These are phyloP conservation scores for Phoma sp. DNA, from an alignment of 2,329 filamentous ascomycete genomes.

Conservation along the genomic window DNA sequence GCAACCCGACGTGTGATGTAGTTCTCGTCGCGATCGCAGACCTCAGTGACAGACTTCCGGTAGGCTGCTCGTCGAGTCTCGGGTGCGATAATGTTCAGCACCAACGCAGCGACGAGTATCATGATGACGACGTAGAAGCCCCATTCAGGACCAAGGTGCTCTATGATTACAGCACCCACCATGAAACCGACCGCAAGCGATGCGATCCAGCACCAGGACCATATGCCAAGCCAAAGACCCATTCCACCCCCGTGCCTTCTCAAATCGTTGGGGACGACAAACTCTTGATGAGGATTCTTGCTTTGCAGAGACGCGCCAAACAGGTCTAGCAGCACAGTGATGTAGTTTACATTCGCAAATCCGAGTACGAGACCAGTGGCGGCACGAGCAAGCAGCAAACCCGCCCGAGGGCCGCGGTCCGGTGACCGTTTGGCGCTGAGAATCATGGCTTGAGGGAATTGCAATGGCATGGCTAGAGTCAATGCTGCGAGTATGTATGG, in stretches of 20 bases:
- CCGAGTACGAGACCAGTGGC: conserved; percentile 73
- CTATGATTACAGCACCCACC: conserved; percentile 72
- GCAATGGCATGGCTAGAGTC: conserved; percentile 71
- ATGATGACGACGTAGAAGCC: conserved; percentile 77
- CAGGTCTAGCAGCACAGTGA: conserved; percentile 73
- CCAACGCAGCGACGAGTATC: conserved; percentile 66
- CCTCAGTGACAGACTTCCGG: conserved; percentile 70
- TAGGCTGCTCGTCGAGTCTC: conserved; percentile 74
- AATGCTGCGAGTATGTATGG: conserved; percentile 75
- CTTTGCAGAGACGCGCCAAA: conserved; percentile 80
- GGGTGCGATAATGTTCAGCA: conserved; percentile 73
- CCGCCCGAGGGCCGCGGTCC: conserved; percentile 62
- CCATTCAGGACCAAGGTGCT: conserved; percentile 68
- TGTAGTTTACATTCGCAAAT: conserved; percentile 78
- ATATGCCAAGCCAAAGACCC: conserved; percentile 70
- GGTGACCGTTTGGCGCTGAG: conserved; percentile 64
- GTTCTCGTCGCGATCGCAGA: conserved; percentile 54
- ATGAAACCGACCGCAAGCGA: conserved; percentile 75
- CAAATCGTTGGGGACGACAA: conserved; percentile 70
- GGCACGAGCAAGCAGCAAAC: conserved; percentile 67
- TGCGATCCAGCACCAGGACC: conserved; percentile 77
- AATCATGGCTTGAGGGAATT: conserved; percentile 76
- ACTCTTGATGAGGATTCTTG: conserved; percentile 72
- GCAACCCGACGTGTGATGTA: conserved; percentile 63
- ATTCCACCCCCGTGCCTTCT: conserved; percentile 78